Conservation (phyloP, 352 stramenopile species). For the Globisporangium polare region DNA sequence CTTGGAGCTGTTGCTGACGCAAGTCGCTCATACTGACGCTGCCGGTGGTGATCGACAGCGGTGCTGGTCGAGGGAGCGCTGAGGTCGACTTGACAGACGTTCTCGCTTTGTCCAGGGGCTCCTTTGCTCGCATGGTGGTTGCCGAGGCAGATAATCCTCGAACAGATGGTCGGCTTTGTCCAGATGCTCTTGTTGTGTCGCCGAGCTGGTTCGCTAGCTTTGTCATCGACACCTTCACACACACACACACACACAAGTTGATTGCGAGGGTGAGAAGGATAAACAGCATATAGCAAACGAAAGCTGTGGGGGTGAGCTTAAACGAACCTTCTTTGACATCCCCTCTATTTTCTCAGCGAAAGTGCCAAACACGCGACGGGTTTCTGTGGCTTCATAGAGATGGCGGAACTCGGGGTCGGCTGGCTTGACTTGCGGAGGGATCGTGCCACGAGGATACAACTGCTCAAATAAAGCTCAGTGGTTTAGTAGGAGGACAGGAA, state of each 20-base stretch:
- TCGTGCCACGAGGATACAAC: slow-evolving; percentile 40
- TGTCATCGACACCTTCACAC: slow-evolving; percentile 6
- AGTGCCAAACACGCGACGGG: slow-evolving; percentile 20
- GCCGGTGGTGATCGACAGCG: neutral
- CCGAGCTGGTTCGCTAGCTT: neutral
- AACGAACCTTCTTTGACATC: slow-evolving; percentile 6
- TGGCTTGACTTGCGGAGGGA: slow-evolving; percentile 37
- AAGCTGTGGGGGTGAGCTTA: neutral
- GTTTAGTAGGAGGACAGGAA: neutral
- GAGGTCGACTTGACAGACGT: slow-evolving; percentile 4
- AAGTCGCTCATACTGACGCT: slow-evolving; percentile 54
- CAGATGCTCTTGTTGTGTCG: neutral
- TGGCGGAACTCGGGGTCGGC: slow-evolving; percentile 53
- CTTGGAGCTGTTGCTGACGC: slow-evolving; percentile 44
- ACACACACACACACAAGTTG: neutral
- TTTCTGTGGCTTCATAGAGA: slow-evolving; percentile 35
- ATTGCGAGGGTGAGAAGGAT: neutral
- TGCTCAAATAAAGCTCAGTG: slow-evolving; percentile 7
- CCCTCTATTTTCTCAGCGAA: neutral
- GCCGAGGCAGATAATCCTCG: neutral
- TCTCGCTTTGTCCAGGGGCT: neutral
- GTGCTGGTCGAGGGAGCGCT: neutral
- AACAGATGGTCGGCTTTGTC: neutral
- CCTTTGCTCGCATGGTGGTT: neutral
- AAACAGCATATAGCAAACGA: neutral